Conservation (phyloP, 148 eudicot species). For the Spergularia bocconei region DNA sequence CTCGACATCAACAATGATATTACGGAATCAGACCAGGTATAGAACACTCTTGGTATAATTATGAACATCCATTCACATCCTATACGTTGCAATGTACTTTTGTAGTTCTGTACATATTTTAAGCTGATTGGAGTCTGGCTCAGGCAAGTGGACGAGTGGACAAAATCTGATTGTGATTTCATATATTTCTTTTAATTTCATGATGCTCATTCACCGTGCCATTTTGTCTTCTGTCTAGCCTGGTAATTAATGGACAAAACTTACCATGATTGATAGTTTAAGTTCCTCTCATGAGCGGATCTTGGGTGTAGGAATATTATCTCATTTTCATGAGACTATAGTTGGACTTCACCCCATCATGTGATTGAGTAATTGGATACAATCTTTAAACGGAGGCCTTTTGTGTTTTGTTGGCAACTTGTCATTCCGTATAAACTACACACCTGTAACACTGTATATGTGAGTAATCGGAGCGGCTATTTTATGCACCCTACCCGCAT, state of each 20-base stretch:
- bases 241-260: neutral
- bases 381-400: too few relatives aligned
- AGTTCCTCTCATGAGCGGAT: too few relatives aligned
- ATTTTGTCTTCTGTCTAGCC: neutral
- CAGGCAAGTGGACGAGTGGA: neutral
- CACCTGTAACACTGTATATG: too few relatives aligned
- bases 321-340: too few relatives aligned
- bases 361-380: too few relatives aligned
- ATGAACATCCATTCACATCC: neutral
- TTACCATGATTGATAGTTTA: neutral
- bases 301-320: too few relatives aligned
- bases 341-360: too few relatives aligned
- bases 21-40: constrained; percentile 24
- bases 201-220: neutral
- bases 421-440: too few relatives aligned
- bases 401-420: too few relatives aligned
- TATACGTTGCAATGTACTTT: neutral
- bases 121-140: neutral
- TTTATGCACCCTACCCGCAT: too few relatives aligned
- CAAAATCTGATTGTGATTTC: neutral
- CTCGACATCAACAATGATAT: constrained; percentile 28
- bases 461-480: too few relatives aligned
- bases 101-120: neutral
- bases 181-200: neutral
- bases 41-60: constrained; percentile 1